Evolutionary conservation across 164 flowering plant genomes (phyloP), one percentile per base, ranked within the genome.

Genomic region (Chloranthus sessilifolius): DNA sequence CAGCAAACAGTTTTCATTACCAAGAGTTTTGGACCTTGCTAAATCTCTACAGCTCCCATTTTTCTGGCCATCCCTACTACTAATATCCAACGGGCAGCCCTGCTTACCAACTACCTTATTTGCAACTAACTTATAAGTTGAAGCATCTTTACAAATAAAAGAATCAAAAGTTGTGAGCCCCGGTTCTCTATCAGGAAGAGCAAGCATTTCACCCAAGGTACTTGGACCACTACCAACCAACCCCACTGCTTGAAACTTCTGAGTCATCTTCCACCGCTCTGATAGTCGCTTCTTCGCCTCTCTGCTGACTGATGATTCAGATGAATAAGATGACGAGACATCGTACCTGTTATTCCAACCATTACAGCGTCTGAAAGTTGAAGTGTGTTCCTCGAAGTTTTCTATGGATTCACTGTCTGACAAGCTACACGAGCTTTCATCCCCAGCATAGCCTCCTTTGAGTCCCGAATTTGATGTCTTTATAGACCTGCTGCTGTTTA

Each of bases 141-240:
- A 43, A 31, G 52, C 67, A 35, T 65, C 78, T 31, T 14, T 59
- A 53, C 40, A 48, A 58, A 21, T 52, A 22, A 38, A 17, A 7
- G 57, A 42, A 59, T 59, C 63, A 24, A 41, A 63, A 36, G 39
- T 56, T 31, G 29, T 51, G 1, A 59, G 40, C 52, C 45, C 58
- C 16, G 21, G 50, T 52, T 75, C 76, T 57, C 59, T 55, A 23
- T 79, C 88, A 33, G 85, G 66, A 21, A 65, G 38, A 31, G 82
- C 72, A 64, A 88, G 95, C 96, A 88, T 92, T 62, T 88, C 97
- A 33, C 75, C 95, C 20, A 92, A 58, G 4, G 97, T 92, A 70
- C 71, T 82, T 29, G 47, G 15, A 31, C 88, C 69, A 52, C 73
- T 66, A 39, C 64, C 42, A 40, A 38, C 48, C 11, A 48, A 38